Evolutionary conservation across 2,329 filamentous ascomycete species (phyloP).

Genomic region (Lasiodiplodia gonubiensis): DNA sequence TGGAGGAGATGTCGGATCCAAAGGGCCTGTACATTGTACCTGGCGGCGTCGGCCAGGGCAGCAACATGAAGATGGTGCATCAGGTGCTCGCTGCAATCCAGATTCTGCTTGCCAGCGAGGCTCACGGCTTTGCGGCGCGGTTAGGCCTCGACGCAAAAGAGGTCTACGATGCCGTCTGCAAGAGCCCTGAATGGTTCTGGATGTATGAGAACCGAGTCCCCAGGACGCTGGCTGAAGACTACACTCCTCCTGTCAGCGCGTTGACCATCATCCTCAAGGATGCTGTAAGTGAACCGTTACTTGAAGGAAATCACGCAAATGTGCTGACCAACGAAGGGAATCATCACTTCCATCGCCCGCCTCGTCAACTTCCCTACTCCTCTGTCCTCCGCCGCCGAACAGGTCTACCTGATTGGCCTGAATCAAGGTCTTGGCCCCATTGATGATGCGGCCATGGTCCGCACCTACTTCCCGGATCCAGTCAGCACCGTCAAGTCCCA

Average conservation of each 20-base stretch:
- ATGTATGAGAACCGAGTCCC: conserved; percentile 64
- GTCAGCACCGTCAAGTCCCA: conserved; percentile 42
- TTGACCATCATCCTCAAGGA: conserved; percentile 57
- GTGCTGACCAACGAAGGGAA: conserved; percentile 49
- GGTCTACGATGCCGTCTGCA: conserved; percentile 56
- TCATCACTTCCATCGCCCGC: conserved; percentile 70
- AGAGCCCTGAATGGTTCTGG: conserved; percentile 52
- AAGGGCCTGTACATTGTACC: conserved; percentile 63
- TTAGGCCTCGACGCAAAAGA: conserved; percentile 59
- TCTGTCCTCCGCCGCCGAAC: conserved; percentile 67
- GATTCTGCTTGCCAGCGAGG: conserved; percentile 61
- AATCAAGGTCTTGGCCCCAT: conserved; percentile 61
- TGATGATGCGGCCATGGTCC: conserved; percentile 63
- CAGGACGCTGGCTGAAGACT: conserved; percentile 59
- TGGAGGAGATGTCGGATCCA: conserved; percentile 67
- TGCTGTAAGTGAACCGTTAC: conserved; percentile 39
- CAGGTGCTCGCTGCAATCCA: conserved; percentile 65
- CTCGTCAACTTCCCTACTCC: conserved; percentile 64
- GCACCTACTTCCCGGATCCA: conserved; percentile 55
- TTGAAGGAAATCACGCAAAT: not conserved
- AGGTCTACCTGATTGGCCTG: conserved; percentile 66
- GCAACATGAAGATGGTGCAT: conserved; percentile 64
- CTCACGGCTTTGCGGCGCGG: conserved; percentile 61
- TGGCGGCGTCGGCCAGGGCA: conserved; percentile 59
- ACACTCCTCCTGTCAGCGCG: conserved; percentile 52